Base-by-base conservation (phyloP, 768 basidiomycete species). In the Leccinum ochraceum region DNA sequence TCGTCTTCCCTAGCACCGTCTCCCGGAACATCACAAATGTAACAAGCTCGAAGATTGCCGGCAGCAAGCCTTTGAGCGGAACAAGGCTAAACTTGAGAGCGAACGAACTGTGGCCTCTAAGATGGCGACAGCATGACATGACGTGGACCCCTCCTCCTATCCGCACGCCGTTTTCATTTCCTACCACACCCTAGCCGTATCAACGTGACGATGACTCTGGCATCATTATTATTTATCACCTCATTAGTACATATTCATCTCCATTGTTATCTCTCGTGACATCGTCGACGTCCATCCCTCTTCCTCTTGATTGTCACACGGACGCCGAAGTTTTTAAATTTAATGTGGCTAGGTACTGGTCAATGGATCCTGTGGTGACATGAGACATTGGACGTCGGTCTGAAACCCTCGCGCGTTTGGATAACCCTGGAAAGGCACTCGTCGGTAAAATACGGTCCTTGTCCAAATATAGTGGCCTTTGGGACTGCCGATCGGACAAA, bases 21-120 rank as follows among this genome's bases (percentile, higher is more conserved):
- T 95, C 64, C 92, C 94, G 7, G 94, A 95, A 72, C 90, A 92
- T 67, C 93, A 95, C 74, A 82, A 83, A 58, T 95, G 93, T 78
- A 83, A 84, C 65, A 89, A 93, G 62, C 78, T 95, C 63, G 87
- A 90, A 71, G 87, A 87, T 74, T 95, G 93, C 77, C 80, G 88
- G 63, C 89, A 92, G 74, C 88, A 92, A 75, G 93, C 93, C 20
- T 95, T 94, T 71, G 86, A 92, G 65, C 82, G 84, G 70, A 94
- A 95, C 81, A 94, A 94, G 85, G 81, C 78, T 56, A 91, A 91
- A 78, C 78, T 95, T 60, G 92, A 94, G 81, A 86, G 87, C 67
- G 93, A 95, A 76, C 86, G 89, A 76, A 95, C 93, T 20, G 88
- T 91, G 37, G 87, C 88, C 36, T 79, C 89, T 71, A 94, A 94